These are phyloP conservation scores for Russula sp. DNA, from an alignment of 768 basidiomycete genomes.

Conservation along the genomic window DNA sequence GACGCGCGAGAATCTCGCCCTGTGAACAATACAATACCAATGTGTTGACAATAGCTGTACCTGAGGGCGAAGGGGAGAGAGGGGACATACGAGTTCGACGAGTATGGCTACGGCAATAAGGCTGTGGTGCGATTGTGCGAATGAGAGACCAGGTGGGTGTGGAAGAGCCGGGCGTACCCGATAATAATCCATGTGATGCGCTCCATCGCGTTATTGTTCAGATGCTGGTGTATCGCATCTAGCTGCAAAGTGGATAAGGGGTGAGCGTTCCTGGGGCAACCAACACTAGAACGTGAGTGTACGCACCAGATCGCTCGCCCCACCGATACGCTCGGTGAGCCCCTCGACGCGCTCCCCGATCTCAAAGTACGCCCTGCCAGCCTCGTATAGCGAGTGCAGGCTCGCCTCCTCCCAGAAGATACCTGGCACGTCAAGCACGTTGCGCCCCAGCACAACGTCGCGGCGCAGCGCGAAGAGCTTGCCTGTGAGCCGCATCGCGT, in stretches of 20 bases:
- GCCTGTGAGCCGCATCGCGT: slow-evolving; percentile 85
- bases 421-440: slow-evolving; percentile 90
- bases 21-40: slow-evolving; percentile 26
- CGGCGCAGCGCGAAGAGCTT: slow-evolving; percentile 47
- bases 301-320: slow-evolving; percentile 84
- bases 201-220: slow-evolving; percentile 87
- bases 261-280: background rate
- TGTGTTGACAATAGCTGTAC: background rate
- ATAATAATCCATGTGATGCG: slow-evolving; percentile 81
- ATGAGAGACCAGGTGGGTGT: slow-evolving; percentile 16
- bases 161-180: slow-evolving; percentile 39
- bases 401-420: slow-evolving; percentile 95
- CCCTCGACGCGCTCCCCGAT: slow-evolving; percentile 76
- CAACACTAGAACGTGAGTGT: background rate
- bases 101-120: slow-evolving; percentile 84
- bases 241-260: slow-evolving; percentile 41
- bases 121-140: slow-evolving; percentile 38
- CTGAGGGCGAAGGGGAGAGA: no score
- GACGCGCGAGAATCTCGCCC: slow-evolving; percentile 80
- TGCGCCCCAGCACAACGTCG: slow-evolving; percentile 87
- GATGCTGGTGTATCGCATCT: slow-evolving; percentile 88
- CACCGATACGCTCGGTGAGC: slow-evolving; percentile 81
- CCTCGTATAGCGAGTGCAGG: slow-evolving; percentile 82
- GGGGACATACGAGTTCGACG: slow-evolving; percentile 66
- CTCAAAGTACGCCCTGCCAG: slow-evolving; percentile 93